These are phyloP conservation scores for Saprolegnia parasitica DNA, from an alignment of 352 stramenopile species.

Conservation along the genomic window DNA sequence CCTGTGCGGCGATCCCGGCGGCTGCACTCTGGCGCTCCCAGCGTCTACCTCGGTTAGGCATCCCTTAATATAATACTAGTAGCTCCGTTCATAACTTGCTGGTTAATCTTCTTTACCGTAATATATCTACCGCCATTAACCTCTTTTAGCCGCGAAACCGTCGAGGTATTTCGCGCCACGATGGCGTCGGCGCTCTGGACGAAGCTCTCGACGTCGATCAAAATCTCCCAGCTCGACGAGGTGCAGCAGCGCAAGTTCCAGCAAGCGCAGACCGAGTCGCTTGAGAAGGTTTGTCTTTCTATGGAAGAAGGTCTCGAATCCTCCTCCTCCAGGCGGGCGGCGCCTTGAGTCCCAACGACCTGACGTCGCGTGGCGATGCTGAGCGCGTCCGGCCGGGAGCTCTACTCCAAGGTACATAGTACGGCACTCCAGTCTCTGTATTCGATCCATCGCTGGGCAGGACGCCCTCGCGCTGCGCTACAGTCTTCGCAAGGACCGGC, in stretches of 20 bases:
- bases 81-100: no score
- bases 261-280: background rate
- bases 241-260: slow-evolving; percentile 21
- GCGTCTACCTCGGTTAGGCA: slow-evolving; percentile 1
- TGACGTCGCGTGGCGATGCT: no score
- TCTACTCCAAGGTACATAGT: background rate
- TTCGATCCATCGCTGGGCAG: background rate
- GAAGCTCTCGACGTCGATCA: slow-evolving; percentile 12
- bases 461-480: slow-evolving; percentile 24
- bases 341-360: background rate
- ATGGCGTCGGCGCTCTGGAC: slow-evolving; percentile 13
- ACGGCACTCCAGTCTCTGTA: background rate
- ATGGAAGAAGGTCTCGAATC: no score
- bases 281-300: slow-evolving; percentile 19
- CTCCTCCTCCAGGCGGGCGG: background rate
- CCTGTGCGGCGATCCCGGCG: slow-evolving; percentile 17
- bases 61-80: background rate
- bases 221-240: slow-evolving; percentile 18
- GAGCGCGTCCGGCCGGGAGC: background rate
- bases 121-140: no score
- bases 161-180: background rate
- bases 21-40: slow-evolving; percentile 6
- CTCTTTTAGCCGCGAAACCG: slow-evolving; percentile 2
- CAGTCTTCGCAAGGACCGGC: background rate
- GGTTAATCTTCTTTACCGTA: no score